A percentile compares a stretch with the other conserved stretches of the same genome.
Evolutionary conservation across 2,329 filamentous ascomycete genomes (phyloP).

Genomic region (Monosporascus ibericus): DNA sequence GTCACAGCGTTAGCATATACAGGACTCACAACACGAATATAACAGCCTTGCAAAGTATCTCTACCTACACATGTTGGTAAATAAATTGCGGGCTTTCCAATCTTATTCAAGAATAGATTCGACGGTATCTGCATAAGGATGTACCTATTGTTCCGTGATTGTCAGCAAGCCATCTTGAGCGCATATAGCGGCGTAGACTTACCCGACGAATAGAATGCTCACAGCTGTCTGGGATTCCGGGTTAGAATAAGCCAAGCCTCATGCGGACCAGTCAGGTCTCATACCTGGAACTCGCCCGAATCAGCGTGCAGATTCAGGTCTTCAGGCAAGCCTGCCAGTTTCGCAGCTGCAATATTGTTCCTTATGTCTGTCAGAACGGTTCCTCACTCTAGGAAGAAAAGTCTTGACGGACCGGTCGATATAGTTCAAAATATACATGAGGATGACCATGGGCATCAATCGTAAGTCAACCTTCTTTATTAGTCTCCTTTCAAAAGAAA

Average conservation of each 20-base stretch:
- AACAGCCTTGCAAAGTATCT: no score
- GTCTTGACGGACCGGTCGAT: conserved; percentile 35
- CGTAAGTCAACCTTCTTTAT: conserved; percentile 59
- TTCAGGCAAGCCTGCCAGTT: conserved; percentile 40
- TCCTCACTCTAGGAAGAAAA: background rate
- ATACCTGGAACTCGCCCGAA: conserved; percentile 30
- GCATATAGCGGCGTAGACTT: conserved; percentile 8
- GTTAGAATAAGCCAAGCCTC: conserved; percentile 4
- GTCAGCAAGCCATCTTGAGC: no score
- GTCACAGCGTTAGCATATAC: background rate
- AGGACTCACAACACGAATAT: no score
- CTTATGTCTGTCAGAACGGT: conserved; percentile 20
- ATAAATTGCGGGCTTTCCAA: conserved; percentile 42
- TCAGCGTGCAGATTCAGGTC: conserved; percentile 26
- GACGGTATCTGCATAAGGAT: conserved; percentile 46
- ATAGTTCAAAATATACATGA: conserved; percentile 69
- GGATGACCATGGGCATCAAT: conserved; percentile 59
- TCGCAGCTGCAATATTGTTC: conserved; percentile 52
- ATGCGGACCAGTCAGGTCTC: background rate
- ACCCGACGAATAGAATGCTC: conserved; percentile 46
- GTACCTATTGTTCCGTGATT: conserved; percentile 25
- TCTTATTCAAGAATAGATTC: conserved; percentile 44
- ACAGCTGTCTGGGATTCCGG: conserved; percentile 32
- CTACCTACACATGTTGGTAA: conserved; percentile 36
- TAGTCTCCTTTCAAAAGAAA: conserved; percentile 48